Conservation (phyloP, 2,329 filamentous ascomycete genomes). For the Pseudogymnoascus sp. region DNA sequence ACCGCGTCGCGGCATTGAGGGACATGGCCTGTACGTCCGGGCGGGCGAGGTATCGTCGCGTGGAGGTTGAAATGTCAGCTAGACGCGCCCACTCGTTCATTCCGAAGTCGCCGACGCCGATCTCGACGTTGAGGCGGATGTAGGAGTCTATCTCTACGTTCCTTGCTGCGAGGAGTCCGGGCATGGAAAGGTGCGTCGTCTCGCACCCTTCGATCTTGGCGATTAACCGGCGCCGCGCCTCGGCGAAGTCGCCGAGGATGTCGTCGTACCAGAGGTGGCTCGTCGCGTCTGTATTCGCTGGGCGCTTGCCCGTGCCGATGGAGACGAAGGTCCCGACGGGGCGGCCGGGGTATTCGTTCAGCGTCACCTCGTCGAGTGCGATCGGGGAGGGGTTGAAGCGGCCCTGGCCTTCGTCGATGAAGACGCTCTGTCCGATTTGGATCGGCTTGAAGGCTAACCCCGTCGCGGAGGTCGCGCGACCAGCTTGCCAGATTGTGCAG, state of each 20-base stretch:
- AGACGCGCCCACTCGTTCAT: constrained; percentile 98
- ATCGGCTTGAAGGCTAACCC: constrained; percentile 94
- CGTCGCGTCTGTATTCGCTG: constrained; percentile 59
- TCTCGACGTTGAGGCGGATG: constrained; percentile 92
- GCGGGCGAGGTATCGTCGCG: constrained; percentile 71
- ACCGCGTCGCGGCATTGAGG: constrained; percentile 65
- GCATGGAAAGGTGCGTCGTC: constrained; percentile 80
- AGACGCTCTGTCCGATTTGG: constrained; percentile 83
- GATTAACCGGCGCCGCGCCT: constrained; percentile 77
- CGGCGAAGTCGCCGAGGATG: constrained; percentile 77
- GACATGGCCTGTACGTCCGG: constrained; percentile 71
- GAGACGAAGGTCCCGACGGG: constrained; percentile 90
- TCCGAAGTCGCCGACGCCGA: constrained; percentile 91
- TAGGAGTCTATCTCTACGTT: constrained; percentile 85
- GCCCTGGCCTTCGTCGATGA: constrained; percentile 86
- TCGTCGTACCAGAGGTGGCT: constrained; percentile 86
- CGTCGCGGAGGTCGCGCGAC: constrained; percentile 85
- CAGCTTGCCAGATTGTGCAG: constrained; percentile 95
- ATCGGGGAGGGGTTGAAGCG: constrained; percentile 86
- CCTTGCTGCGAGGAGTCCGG: constrained; percentile 67
- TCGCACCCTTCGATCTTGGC: constrained; percentile 94
- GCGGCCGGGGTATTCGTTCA: constrained; percentile 91
- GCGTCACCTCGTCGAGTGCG: constrained; percentile 78
- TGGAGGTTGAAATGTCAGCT: constrained; percentile 91
- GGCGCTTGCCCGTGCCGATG: constrained; percentile 85